Evolutionary conservation across 805 yeast species (phyloP).

Genomic region (Pichia scutulata): DNA sequence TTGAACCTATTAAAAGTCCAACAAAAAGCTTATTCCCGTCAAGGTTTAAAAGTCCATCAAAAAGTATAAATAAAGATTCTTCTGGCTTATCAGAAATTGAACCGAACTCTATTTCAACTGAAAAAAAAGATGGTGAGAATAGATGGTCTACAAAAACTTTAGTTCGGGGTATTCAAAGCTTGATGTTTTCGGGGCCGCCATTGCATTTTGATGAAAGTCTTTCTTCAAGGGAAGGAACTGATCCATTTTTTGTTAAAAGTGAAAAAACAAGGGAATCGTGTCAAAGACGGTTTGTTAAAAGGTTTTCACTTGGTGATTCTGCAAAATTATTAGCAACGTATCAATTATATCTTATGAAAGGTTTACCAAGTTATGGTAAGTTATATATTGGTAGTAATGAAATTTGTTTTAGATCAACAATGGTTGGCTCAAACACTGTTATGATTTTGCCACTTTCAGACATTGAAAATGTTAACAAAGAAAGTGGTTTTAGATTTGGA

Average conservation of each 20-base stretch:
- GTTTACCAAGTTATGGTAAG: slow-evolving; percentile 78
- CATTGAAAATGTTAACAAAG: slow-evolving; percentile 60
- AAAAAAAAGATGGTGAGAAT: neutral
- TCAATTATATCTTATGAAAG: slow-evolving; percentile 57
- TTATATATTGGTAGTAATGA: slow-evolving; percentile 60
- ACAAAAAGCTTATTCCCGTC: neutral
- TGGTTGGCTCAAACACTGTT: slow-evolving; percentile 70
- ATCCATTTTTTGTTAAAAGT: slow-evolving; percentile 41
- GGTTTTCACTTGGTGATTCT: slow-evolving; percentile 53
- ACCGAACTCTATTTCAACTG: neutral
- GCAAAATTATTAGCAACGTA: slow-evolving; percentile 59
- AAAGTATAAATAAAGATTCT: neutral
- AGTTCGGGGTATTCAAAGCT: slow-evolving; percentile 24
- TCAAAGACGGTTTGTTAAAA: slow-evolving; percentile 29
- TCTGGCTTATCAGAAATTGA: neutral
- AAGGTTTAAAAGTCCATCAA: neutral
- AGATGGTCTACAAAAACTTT: slow-evolving; percentile 23
- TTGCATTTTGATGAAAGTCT: slow-evolving; percentile 47
- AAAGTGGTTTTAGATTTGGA: slow-evolving; percentile 60
- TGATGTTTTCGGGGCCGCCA: slow-evolving; percentile 18
- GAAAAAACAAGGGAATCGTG: slow-evolving; percentile 32
- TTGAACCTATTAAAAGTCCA: neutral
- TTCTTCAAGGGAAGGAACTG: slow-evolving; percentile 36
- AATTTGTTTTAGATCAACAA: slow-evolving; percentile 72
- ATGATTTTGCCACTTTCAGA: slow-evolving; percentile 78